A percentile compares a stretch with the other conserved stretches of the same genome.
Conservation (phyloP, 768 basidiomycete genomes). For the Trametopsis cervina region DNA sequence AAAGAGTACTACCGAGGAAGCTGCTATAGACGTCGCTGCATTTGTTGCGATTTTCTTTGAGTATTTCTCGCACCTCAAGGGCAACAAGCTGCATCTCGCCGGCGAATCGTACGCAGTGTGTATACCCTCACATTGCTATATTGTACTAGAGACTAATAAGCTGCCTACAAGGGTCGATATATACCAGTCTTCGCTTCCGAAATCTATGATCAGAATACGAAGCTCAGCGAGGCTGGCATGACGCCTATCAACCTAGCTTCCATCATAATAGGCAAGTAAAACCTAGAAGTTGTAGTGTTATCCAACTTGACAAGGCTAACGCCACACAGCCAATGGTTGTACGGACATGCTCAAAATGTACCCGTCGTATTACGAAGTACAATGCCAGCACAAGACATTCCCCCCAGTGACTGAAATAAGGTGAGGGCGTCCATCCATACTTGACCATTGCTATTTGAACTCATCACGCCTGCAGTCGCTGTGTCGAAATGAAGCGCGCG, state of each 20-base stretch:
- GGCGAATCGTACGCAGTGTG: slow-evolving; percentile 44
- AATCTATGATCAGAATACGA: slow-evolving; percentile 42
- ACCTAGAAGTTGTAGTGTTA: background rate
- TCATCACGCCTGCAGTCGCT: slow-evolving; percentile 21
- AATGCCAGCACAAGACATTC: slow-evolving; percentile 39
- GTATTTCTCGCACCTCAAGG: slow-evolving; percentile 59
- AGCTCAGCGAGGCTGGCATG: slow-evolving; percentile 35
- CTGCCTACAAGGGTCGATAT: slow-evolving; percentile 50
- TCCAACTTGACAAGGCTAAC: background rate
- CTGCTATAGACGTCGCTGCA: slow-evolving; percentile 58
- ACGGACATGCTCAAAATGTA: slow-evolving; percentile 33
- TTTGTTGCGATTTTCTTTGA: slow-evolving; percentile 69
- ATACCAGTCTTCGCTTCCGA: slow-evolving; percentile 44
- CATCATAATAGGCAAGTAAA: slow-evolving; percentile 40
- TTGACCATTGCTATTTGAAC: background rate
- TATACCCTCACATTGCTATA: background rate
- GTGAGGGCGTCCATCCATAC: slow-evolving; percentile 14
- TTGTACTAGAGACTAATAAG: background rate
- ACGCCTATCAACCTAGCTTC: slow-evolving; percentile 45
- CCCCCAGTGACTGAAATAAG: slow-evolving; percentile 42
- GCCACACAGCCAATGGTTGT: slow-evolving; percentile 34
- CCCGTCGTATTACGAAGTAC: slow-evolving; percentile 44
- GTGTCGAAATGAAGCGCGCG: slow-evolving; percentile 37
- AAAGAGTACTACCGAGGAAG: slow-evolving; percentile 56
- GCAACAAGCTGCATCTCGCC: slow-evolving; percentile 34